Conservation (phyloP, 345 rosid species). For the Toxicodendron radicans region DNA sequence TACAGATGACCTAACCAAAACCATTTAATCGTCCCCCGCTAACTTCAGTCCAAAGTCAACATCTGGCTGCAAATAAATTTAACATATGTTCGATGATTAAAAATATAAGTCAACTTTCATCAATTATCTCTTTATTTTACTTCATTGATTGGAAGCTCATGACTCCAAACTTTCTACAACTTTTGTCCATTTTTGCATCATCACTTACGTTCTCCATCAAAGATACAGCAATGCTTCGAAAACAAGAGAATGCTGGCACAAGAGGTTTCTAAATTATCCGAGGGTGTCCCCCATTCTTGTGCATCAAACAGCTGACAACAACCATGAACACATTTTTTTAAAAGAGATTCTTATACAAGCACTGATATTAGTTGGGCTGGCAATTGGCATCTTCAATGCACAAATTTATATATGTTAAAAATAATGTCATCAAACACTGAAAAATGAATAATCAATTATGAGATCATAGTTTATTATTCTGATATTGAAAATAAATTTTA, state of each 20-base stretch:
- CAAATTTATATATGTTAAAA: background rate
- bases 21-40: slow-evolving; percentile 50
- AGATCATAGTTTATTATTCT: background rate
- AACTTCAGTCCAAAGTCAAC: slow-evolving; percentile 53
- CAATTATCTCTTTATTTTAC: background rate
- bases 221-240: slow-evolving; percentile 29
- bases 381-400: background rate
- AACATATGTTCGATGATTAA: background rate
- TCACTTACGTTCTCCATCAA: slow-evolving; percentile 44
- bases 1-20: too few species aligned
- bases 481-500: slow-evolving; percentile 2
- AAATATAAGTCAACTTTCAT: background rate
- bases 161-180: background rate
- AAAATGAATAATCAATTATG: background rate
- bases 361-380: background rate
- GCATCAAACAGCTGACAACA: slow-evolving; percentile 42
- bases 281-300: slow-evolving; percentile 33
- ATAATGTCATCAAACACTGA: background rate
- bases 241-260: slow-evolving; percentile 56
- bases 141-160: background rate
- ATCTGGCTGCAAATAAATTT: slow-evolving; percentile 36
- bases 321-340: slow-evolving; percentile 13
- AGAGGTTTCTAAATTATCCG: slow-evolving; percentile 48
- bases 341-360: background rate
- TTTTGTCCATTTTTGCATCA: slow-evolving; percentile 1